Percentiles rank a stretch among this genome's conserved stretches.
Evolutionary conservation across 768 basidiomycete genomes (phyloP).

Genomic region (Leucocoprinus birnbaumii): DNA sequence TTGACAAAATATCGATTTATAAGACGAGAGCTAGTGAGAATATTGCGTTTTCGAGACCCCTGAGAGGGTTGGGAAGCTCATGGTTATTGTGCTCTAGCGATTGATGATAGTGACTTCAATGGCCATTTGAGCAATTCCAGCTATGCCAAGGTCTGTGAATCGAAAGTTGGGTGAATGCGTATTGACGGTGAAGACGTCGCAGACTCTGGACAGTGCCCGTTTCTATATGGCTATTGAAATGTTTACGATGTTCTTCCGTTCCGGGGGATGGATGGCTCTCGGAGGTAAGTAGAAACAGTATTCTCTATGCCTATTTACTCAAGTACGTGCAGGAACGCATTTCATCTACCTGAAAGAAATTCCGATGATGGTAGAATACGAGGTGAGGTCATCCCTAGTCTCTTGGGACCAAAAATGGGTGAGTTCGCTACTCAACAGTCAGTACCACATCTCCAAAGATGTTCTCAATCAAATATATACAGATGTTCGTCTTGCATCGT

Average conservation of each 20-base stretch:
- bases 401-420: constrained; percentile 85
- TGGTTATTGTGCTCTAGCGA: constrained; percentile 31
- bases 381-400: constrained; percentile 53
- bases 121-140: constrained; percentile 79
- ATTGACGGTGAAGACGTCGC: background rate
- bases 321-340: constrained; percentile 52
- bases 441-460: background rate
- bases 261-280: constrained; percentile 62
- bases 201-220: constrained; percentile 46
- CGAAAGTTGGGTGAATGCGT: background rate
- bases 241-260: constrained; percentile 56
- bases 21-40: constrained; percentile 54
- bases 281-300: constrained; percentile 38
- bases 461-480: background rate
- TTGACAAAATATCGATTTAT: constrained; percentile 38
- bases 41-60: background rate
- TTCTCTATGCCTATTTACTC: background rate
- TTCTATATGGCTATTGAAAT: constrained; percentile 43
- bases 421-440: constrained; percentile 17
- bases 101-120: constrained; percentile 76
- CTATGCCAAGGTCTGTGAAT: constrained; percentile 62
- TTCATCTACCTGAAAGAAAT: constrained; percentile 73
- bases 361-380: constrained; percentile 56
- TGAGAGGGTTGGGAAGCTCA: background rate
- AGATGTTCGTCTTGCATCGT: constrained; percentile 65